These are phyloP conservation scores for Aspergillus ruber DNA, from an alignment of 2,329 filamentous ascomycete genomes.

Conservation along the genomic window DNA sequence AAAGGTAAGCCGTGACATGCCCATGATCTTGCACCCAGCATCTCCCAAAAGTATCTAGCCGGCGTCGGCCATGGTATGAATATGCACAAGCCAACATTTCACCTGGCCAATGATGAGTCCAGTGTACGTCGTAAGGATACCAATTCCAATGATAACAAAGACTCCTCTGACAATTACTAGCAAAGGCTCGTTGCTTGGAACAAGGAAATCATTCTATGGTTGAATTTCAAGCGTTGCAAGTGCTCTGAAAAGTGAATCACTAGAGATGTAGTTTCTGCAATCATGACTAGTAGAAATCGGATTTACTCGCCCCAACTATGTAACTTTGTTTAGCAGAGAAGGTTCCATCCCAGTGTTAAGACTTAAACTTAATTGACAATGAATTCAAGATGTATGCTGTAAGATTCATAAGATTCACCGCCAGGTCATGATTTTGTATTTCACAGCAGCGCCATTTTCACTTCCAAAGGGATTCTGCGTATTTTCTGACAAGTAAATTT, in stretches of 20 bases:
- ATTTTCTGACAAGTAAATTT: neutral
- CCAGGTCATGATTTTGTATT: conserved; percentile 24
- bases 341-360: conserved; percentile 3
- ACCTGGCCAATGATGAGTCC: conserved; percentile 53
- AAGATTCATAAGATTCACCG: conserved; percentile 13
- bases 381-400: too few relatives aligned
- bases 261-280: conserved; percentile 51
- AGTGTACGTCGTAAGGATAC: conserved; percentile 50
- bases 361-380: too few relatives aligned
- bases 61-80: conserved; percentile 61
- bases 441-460: conserved; percentile 16
- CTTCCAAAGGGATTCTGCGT: conserved; percentile 19
- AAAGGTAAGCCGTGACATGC: conserved; percentile 54
- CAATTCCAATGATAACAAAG: conserved; percentile 46
- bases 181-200: neutral
- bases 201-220: conserved; percentile 25
- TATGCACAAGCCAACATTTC: conserved; percentile 48
- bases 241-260: conserved; percentile 48
- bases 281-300: conserved; percentile 36
- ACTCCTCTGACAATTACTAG: conserved; percentile 31
- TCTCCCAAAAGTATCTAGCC: conserved; percentile 54
- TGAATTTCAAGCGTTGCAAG: conserved; percentile 47
- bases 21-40: conserved; percentile 54
- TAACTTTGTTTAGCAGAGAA: conserved; percentile 5
- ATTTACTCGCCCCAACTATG: neutral